A percentile compares a stretch with the other conserved stretches of the same genome.
Conservation (phyloP, 345 rosid species). For the Arabis alpina region DNA sequence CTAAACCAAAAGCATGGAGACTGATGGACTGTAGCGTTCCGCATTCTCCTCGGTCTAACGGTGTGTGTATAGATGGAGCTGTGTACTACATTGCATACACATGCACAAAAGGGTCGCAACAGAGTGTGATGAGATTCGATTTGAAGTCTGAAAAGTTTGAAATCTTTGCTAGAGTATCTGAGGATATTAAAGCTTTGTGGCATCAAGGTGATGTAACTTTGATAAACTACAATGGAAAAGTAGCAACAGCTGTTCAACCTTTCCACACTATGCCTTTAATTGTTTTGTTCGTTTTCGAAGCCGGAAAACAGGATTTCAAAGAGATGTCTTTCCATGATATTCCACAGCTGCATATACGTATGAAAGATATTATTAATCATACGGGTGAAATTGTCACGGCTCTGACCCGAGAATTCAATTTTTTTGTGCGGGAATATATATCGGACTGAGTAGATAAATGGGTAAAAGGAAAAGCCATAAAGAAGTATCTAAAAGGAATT, state of each 20-base stretch:
- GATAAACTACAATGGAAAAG: background rate
- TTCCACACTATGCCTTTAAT: background rate
- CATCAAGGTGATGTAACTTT: background rate
- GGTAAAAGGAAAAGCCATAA: too few species aligned
- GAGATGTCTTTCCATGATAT: background rate
- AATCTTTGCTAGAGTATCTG: background rate
- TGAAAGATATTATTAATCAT: background rate
- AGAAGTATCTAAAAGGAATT: too few species aligned
- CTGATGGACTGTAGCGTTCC: background rate
- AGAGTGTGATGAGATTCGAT: background rate
- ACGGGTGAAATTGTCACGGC: background rate
- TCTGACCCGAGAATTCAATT: too few species aligned
- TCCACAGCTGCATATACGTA: background rate
- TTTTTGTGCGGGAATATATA: too few species aligned
- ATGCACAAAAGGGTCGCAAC: background rate
- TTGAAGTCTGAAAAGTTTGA: slow-evolving; percentile 8
- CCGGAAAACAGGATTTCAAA: background rate
- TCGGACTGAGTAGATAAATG: too few species aligned
- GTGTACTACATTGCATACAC: background rate
- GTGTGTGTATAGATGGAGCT: background rate
- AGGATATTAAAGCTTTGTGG: too few species aligned
- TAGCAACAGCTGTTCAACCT: background rate
- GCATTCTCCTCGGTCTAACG: background rate
- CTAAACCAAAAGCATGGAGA: background rate
- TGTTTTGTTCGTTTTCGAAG: background rate